phyloP scores from a whole-genome alignment of 805 yeast species.

The Ogataea trehaloabstinens region DNA sequence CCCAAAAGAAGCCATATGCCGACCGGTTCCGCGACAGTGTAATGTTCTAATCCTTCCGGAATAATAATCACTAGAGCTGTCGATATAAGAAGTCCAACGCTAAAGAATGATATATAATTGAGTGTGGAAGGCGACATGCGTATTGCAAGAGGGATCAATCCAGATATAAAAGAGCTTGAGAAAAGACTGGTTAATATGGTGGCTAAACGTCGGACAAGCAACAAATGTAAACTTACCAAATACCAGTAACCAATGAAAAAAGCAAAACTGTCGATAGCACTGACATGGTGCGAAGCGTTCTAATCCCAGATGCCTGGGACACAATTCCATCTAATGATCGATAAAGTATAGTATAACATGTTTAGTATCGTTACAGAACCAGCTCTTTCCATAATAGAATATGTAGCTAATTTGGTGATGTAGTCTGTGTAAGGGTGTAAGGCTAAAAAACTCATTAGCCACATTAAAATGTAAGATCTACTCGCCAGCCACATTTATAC shows the following conservation, averaged over 20 bases:
- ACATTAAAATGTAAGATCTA: too few species aligned
- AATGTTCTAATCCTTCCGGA: constrained; percentile 60
- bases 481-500: too few species aligned
- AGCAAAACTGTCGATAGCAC: constrained; percentile 14
- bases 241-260: constrained; percentile 23
- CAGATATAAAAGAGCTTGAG: constrained; percentile 27
- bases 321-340: too few species aligned
- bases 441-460: too few species aligned
- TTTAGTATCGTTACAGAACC: too few species aligned
- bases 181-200: not conserved
- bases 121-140: constrained; percentile 28
- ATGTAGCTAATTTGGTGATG: too few species aligned
- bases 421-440: too few species aligned
- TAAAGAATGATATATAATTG: constrained; percentile 44
- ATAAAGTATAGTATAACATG: too few species aligned
- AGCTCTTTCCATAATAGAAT: too few species aligned
- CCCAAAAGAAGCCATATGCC: constrained; percentile 55
- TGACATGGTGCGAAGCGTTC: constrained; percentile 19
- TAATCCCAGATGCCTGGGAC: too few species aligned
- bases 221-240: constrained; percentile 13
- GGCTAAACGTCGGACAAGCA: too few species aligned
- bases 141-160: constrained; percentile 27
- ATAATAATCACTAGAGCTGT: constrained; percentile 57
- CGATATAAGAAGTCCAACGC: constrained; percentile 61
- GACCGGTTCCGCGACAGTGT: constrained; percentile 27